phyloP scores from a whole-genome alignment of 345 rosid genomes.

The Euphorbia lathyris region DNA sequence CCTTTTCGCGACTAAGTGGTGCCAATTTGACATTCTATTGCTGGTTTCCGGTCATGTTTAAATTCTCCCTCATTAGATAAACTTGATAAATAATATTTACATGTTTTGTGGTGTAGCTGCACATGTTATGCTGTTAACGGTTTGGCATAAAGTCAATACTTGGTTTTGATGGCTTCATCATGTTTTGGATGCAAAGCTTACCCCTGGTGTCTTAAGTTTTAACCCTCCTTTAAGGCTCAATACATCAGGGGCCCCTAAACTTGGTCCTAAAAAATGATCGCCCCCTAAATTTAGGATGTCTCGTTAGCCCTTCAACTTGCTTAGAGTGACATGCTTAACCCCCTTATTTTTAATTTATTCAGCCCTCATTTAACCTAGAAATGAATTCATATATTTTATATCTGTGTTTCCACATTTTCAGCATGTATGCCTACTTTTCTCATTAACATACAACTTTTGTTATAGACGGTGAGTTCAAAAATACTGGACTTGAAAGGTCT shows the following conservation, averaged over 20 bases:
- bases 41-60: not conserved
- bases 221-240: not conserved
- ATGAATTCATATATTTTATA: too few species aligned
- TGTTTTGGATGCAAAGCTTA: not conserved
- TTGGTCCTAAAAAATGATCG: too few species aligned
- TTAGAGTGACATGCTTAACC: too few species aligned
- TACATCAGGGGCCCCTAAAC: too few species aligned
- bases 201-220: not conserved
- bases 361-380: too few species aligned
- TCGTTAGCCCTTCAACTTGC: too few species aligned
- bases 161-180: not conserved
- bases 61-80: not conserved
- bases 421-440: not conserved
- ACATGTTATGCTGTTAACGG: not conserved
- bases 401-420: not conserved
- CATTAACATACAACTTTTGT: constrained; percentile 6
- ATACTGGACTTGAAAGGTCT: constrained; percentile 84
- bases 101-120: not conserved
- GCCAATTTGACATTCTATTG: not conserved
- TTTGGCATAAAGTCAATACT: not conserved
- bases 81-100: not conserved
- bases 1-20: too few species aligned
- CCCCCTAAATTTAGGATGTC: too few species aligned
- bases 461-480: constrained; percentile 78
- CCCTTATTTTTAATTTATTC: too few species aligned